phyloP scores from a whole-genome alignment of 768 basidiomycete species.

The Leccinum obscurum region DNA sequence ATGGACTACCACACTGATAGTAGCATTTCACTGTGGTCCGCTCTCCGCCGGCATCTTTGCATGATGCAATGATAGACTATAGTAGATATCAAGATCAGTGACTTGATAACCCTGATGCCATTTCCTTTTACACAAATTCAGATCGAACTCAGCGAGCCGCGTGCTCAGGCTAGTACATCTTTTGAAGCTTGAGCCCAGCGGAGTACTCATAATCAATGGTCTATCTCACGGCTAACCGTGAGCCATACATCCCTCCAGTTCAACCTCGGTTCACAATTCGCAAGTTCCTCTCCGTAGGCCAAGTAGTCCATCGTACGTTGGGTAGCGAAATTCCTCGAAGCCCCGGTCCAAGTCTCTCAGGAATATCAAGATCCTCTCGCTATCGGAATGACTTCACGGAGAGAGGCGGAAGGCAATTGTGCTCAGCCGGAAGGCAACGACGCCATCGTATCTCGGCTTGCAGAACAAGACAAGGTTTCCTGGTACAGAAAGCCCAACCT shows the following conservation, averaged over 20 bases:
- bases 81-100: no score
- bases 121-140: no score
- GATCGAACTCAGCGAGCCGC: no score
- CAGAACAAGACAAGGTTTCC: conserved; percentile 47
- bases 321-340: neutral
- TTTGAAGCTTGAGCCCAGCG: no score
- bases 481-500: conserved; percentile 68
- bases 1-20: no score
- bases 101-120: no score
- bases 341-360: neutral
- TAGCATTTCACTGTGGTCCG: no score
- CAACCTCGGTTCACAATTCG: neutral
- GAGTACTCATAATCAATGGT: no score
- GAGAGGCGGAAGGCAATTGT: neutral
- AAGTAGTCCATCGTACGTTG: neutral
- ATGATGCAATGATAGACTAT: no score
- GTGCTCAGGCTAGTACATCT: no score
- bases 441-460: conserved; percentile 20
- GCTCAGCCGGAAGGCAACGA: conserved; percentile 6
- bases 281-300: neutral
- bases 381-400: conserved; percentile 6
- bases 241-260: neutral
- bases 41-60: no score
- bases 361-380: neutral
- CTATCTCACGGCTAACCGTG: no score